Base-by-base conservation (phyloP, 225 moss, liverwort and hornwort species). In the Climacium dendroides region DNA sequence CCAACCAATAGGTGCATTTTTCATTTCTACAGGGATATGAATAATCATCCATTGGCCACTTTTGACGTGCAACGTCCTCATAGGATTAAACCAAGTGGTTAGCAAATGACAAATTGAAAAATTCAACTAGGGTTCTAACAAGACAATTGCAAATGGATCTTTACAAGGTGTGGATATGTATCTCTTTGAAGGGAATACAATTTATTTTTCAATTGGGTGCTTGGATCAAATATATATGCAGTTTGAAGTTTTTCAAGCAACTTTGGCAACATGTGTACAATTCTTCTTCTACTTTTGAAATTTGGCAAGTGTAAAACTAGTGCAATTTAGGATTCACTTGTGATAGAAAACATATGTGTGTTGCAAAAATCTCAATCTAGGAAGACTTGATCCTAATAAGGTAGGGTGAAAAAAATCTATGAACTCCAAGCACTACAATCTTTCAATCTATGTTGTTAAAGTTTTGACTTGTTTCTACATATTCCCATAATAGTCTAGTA, bases 231-330 rank as follows among this genome's bases (percentile, higher is more conserved):
- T 59, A 2, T 59, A n/a, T 58, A 37, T 19, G 8, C 1, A 0
- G 10, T 3, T 0, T 1, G 0, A 17, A 78, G 10, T 25, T 23
- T 52, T n/a, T 55, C 4, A n/a, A 0, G 9, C 0, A 48, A 1
- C 2, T 20, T 50, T 2, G 3, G 15, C 12, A 74, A 50, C 3
- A 34, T 52, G 47, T 52, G 3, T 52, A 8, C 8, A 34, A 34
- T 34, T 74, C 4, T 47, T 22, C 22, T 52, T 34, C 5, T 22
- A 34, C 8, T 52, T 75, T 1, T 34, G 0, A 35, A 52, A 35
- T 8, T 23, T 52, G 7, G 22, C 7, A 75, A 22, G 8, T 52
- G 22, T 0, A 17, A 7, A 5, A 13, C 19, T n/a, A n/a, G n/a
- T n/a, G n/a, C n/a, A n/a, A n/a, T n/a, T n/a, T n/a, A n/a, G n/a